Base-by-base conservation (phyloP, 164 flowering plant genomes). In the Hamamelis virginiana region DNA sequence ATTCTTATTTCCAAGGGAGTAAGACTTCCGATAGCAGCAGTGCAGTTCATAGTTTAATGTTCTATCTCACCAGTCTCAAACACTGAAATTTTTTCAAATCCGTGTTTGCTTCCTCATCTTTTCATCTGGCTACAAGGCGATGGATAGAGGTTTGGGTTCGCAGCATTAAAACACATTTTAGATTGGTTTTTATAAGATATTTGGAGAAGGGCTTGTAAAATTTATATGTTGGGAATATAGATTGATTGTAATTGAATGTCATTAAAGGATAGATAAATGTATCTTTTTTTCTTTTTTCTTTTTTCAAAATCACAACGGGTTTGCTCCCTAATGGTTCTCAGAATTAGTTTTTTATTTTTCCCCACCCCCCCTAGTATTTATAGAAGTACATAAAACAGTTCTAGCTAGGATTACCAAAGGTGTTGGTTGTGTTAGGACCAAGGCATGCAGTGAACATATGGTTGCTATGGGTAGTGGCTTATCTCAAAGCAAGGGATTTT, bases 101-200 rank as follows among this genome's bases (percentile, higher is more conserved):
- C n/a, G 22, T 65, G 70, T 52, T 47, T 41, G 70, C 61, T 64
- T 60, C 73, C 62, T 23, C 60, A 18, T 76, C 28, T 44, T 64
- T 44, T 59, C 38, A 28, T 61, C 65, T 47, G 65, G 71, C 72
- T 63, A 45, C 64, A 52, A 64, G 66, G 52, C 59, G 47, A 66
- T 61, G 73, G 68, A 62, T 57, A 55, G 21, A 52, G 58, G 64
- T 57, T n/a, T 6, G 23, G n/a, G 41, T 46, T 14, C 44, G 28
- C 44, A 13, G 41, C 62, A 23, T 55, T 50, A 14, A 22, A 65
- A 27, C n/a, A 44, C 33, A 13, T 21, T 53, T 25, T 59, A 41
- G 62, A 57, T 52, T 47, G 51, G n/a, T n/a, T 18, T 46, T 45
- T 19, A 19, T 23, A 53, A 47, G 14, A 44, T 60, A 69, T 22